Percentiles rank a stretch among this genome's conserved stretches.
Evolutionary conservation across 83 land plant genomes (phyloP).

Genomic region (Diphasiastrum complanatum): DNA sequence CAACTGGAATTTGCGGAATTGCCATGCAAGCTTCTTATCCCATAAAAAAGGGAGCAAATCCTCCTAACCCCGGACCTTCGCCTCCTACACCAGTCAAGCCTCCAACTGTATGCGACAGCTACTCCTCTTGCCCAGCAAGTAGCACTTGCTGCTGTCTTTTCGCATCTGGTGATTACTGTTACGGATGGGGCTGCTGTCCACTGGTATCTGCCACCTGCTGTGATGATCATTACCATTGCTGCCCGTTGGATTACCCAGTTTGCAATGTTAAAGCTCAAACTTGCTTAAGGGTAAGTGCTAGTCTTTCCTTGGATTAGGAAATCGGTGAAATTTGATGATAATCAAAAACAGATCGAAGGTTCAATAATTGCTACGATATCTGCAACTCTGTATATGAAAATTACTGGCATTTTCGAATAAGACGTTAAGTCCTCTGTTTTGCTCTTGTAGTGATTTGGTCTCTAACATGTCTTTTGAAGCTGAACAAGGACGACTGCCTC

Average conservation of each 20-base stretch:
- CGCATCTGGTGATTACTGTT: conserved; percentile 50
- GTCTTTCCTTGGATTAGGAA: no score
- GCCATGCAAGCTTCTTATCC: conserved; percentile 70
- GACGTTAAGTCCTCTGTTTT: background rate
- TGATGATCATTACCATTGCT: conserved; percentile 73
- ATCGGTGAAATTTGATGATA: no score
- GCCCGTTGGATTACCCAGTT: conserved; percentile 78
- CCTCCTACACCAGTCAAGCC: conserved; percentile 72
- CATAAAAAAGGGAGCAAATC: conserved; percentile 45
- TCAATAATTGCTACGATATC: no score
- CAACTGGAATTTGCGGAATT: conserved; percentile 75
- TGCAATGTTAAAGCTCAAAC: conserved; percentile 48
- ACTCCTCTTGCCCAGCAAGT: conserved; percentile 47
- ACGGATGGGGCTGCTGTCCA: conserved; percentile 95
- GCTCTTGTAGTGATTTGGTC: background rate
- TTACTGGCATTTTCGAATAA: background rate
- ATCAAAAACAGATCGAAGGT: no score
- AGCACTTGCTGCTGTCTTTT: conserved; percentile 77
- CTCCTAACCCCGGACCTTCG: conserved; percentile 59
- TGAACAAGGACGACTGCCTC: background rate
- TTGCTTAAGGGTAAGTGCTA: conserved; percentile 48
- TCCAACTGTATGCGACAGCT: conserved; percentile 52
- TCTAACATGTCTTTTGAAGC: background rate
- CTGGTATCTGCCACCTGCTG: conserved; percentile 76
- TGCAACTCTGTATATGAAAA: no score